Percentiles rank a stretch among this genome's conserved stretches.
These are phyloP conservation scores for Phytophthora pini DNA, from an alignment of 352 stramenopile genomes.

Conservation along the genomic window DNA sequence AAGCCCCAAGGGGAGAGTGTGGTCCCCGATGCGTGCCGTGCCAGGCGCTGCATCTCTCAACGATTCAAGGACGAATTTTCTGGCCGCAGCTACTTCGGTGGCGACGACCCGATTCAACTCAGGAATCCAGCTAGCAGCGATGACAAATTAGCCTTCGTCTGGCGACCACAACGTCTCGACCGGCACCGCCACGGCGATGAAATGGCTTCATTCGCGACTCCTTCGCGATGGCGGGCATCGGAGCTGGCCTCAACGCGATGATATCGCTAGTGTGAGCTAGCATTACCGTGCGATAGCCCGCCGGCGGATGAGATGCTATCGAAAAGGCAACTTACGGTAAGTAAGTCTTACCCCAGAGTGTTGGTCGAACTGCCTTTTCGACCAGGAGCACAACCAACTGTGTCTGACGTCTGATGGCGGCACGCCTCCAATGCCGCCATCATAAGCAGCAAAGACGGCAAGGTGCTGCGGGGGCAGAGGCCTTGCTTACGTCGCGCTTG, in stretches of 20 bases:
- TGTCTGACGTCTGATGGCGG: background rate
- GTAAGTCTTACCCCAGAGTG: background rate
- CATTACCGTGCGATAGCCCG: background rate
- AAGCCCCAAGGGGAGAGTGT: too few species aligned
- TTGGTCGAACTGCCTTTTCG: conserved; percentile 17
- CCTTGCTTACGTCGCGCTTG: background rate
- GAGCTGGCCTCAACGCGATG: conserved; percentile 12
- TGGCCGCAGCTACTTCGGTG: background rate
- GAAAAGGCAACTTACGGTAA: conserved; percentile 1
- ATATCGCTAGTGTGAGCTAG: conserved; percentile 9
- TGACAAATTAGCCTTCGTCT: conserved; percentile 7
- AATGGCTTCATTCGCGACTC: conserved; percentile 19
- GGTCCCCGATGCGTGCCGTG: too few species aligned
- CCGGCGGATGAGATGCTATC: background rate
- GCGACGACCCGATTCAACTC: conserved; percentile 5
- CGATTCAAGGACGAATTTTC: background rate
- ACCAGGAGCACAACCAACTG: conserved; percentile 8
- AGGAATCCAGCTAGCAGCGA: conserved; percentile 1
- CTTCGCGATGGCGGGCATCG: background rate
- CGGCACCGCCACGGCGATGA: conserved; percentile 4
- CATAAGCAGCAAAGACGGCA: conserved; percentile 1
- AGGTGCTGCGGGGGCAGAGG: background rate
- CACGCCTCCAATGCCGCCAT: background rate
- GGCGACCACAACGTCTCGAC: conserved; percentile 24
- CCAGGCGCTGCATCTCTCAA: background rate